These are phyloP conservation scores for Yarrowia divulgata DNA, from an alignment of 805 yeast genomes.

Conservation along the genomic window DNA sequence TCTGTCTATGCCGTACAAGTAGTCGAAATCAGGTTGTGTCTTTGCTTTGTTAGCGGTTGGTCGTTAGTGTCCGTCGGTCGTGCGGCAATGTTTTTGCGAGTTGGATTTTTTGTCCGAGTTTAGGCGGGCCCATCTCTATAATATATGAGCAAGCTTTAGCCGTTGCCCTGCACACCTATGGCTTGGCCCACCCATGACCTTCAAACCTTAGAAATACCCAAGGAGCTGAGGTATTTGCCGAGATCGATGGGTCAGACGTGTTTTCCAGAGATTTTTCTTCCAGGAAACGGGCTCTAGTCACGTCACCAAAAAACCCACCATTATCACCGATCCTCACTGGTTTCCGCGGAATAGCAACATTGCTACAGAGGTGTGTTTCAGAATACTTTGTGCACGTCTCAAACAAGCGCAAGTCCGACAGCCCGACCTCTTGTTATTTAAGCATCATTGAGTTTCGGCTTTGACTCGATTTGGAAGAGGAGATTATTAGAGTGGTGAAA, in stretches of 20 bases:
- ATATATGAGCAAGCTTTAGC: slow-evolving; percentile 22
- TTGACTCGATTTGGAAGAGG: background rate
- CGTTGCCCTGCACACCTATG: slow-evolving; percentile 1
- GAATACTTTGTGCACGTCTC: too few species aligned
- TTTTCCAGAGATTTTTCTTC: too few species aligned
- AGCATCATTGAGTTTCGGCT: background rate
- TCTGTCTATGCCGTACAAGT: too few species aligned
- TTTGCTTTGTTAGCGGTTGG: background rate
- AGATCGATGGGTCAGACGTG: too few species aligned
- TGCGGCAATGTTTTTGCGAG: slow-evolving; percentile 5
- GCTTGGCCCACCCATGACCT: slow-evolving; percentile 5
- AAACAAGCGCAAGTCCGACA: slow-evolving; percentile 9
- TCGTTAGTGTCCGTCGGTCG: background rate
- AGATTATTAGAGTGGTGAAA: background rate
- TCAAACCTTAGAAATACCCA: too few species aligned
- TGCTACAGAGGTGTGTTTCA: too few species aligned
- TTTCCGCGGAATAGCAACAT: too few species aligned
- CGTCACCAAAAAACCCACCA: too few species aligned
- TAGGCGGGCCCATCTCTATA: background rate
- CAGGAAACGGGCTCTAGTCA: too few species aligned
- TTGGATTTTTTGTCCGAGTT: background rate
- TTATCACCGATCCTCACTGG: too few species aligned
- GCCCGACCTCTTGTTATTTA: background rate
- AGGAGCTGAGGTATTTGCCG: too few species aligned
- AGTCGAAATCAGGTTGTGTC: background rate